A percentile compares a stretch with the other conserved stretches of the same genome.
phyloP scores from a whole-genome alignment of 495 filamentous ascomycete genomes.

The Neurospora africana region DNA sequence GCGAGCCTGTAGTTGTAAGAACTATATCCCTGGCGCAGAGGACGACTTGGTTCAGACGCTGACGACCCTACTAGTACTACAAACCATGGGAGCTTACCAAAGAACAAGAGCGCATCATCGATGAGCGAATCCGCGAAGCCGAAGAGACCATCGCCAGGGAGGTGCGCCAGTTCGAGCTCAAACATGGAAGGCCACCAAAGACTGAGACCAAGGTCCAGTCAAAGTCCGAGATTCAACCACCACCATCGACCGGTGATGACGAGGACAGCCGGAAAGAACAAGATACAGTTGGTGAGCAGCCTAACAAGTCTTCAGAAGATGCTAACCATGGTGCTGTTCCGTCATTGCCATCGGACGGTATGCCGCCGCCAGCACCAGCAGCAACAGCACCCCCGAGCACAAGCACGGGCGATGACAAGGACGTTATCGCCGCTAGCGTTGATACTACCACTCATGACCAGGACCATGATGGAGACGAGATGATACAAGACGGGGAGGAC shows the following conservation, averaged over 20 bases:
- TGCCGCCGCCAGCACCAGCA: slow-evolving; percentile 12
- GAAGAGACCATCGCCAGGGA: slow-evolving; percentile 38
- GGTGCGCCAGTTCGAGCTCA: slow-evolving; percentile 28
- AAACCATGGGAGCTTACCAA: slow-evolving; percentile 69
- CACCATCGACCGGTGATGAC: neutral
- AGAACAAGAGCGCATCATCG: slow-evolving; percentile 36
- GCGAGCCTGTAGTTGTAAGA: slow-evolving; percentile 68
- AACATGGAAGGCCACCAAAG: neutral
- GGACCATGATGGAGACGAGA: slow-evolving; percentile 60
- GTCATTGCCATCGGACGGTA: slow-evolving; percentile 6
- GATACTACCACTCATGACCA: slow-evolving; percentile 24
- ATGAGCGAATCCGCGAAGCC: slow-evolving; percentile 34
- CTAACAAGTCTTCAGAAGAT: slow-evolving; percentile 29
- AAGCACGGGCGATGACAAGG: neutral
- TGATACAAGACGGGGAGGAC: slow-evolving; percentile 70
- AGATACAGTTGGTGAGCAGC: slow-evolving; percentile 31
- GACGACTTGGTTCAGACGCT: slow-evolving; percentile 10
- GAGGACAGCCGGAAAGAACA: neutral
- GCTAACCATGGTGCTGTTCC: slow-evolving; percentile 25
- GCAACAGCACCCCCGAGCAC: slow-evolving; percentile 4
- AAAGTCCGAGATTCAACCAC: neutral
- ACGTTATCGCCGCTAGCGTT: neutral
- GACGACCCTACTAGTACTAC: slow-evolving; percentile 56
- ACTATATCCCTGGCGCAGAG: neutral
- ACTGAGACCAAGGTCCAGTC: neutral